These are phyloP conservation scores for Peziza echinospora DNA, from an alignment of 495 filamentous ascomycete species.

Conservation along the genomic window DNA sequence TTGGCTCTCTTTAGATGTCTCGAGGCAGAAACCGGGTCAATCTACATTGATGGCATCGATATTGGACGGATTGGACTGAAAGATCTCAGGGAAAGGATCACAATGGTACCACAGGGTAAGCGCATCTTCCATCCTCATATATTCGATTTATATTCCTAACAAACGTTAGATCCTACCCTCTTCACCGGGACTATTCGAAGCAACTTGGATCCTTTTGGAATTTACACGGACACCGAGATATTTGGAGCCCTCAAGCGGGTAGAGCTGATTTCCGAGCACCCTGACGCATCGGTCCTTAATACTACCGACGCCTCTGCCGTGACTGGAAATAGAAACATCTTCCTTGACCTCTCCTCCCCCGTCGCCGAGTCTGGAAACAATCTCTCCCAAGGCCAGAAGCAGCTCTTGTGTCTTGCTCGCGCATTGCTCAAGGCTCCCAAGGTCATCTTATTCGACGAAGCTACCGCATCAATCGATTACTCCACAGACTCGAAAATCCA, in stretches of 20 bases:
- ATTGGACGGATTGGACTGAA: constrained; percentile 72
- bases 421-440: constrained; percentile 79
- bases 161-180: constrained; percentile 69
- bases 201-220: constrained; percentile 83
- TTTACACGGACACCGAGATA: constrained; percentile 83
- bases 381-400: constrained; percentile 80
- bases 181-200: constrained; percentile 89
- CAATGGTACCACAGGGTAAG: constrained; percentile 97
- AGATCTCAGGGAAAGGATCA: constrained; percentile 81
- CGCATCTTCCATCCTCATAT: too few species aligned
- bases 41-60: constrained; percentile 76
- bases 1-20: constrained; percentile 93
- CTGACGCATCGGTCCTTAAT: neutral
- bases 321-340: constrained; percentile 71
- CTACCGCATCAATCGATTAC: constrained; percentile 95
- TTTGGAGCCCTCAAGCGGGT: constrained; percentile 77
- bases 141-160: too few species aligned
- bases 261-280: constrained; percentile 41
- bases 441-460: constrained; percentile 97
- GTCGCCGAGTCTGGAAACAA: constrained; percentile 88
- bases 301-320: constrained; percentile 1
- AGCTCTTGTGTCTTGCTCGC: constrained; percentile 85
- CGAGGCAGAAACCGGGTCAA: constrained; percentile 77
- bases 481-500: constrained; percentile 91
- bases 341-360: constrained; percentile 63